Base-by-base conservation (phyloP, 805 yeast genomes). In the Myxozyma monticola region DNA sequence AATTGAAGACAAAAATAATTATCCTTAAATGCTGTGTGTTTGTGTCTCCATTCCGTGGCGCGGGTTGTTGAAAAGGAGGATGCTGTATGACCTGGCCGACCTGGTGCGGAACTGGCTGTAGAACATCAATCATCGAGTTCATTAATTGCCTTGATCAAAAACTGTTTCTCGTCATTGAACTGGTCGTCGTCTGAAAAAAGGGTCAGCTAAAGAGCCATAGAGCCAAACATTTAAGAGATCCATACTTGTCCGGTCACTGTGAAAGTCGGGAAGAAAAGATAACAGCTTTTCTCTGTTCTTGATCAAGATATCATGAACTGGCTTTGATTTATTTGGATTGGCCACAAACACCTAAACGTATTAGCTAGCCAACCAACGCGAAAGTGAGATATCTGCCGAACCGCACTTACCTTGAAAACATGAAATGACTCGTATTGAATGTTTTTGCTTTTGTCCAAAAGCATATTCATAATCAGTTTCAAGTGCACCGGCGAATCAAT, bases 401-500 rank as follows among this genome's bases (percentile, higher is more conserved):
- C 1, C 8, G 15, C 6, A 34, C 35, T 2, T 18, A 54, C 85
- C 70, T 91, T 93, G 72, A 93, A 91, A 33, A 91, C 84, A 59
- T 93, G 90, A 65, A 93, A 93, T 3, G 96, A 89, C 67, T 93
- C 98, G 47, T 80, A 69, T 65, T 90, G 96, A 51, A 93, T 76
- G 67, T 90, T 90, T 64, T 85, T 86, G 56, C 95, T 88, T 68
- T 85, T 86, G 67, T 91, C 97, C 51, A 93, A 83, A 57, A 93
- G 71, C 54, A 89, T 69, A 31, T 84, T 76, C 99, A 93, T 93
- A 24, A 88, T 78, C 48, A 89, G 70, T 67, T 91, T 93, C 62
- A 93, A 72, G 65, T 89, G 89, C 45, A 84, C 88, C 0, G 93
- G 81, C 45, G 84, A 83, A 61, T 81, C 84, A 54, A 89, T 88